Conservation (phyloP, 805 yeast genomes). For the Lipomyces yamadae region DNA sequence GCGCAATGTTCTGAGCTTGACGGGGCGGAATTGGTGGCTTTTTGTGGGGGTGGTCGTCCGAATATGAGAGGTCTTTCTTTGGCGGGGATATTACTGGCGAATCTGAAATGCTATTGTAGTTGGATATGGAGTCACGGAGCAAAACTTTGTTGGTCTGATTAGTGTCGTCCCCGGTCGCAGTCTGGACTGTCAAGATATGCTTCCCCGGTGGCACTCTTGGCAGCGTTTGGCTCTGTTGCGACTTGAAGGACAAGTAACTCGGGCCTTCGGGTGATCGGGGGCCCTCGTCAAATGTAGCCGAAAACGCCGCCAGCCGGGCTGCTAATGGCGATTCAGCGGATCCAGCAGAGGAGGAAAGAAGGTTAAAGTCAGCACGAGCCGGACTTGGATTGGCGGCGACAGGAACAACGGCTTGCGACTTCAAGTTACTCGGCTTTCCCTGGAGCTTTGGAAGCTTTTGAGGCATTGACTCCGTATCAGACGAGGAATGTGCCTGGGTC, state of each 20-base stretch:
- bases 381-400: not conserved
- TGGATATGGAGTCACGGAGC: not conserved
- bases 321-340: conserved; percentile 33
- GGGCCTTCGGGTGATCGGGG: conserved; percentile 25
- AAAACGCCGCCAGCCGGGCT: conserved; percentile 28
- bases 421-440: conserved; percentile 27
- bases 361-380: conserved; percentile 19
- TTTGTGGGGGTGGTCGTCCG: not conserved
- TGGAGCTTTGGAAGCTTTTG: conserved; percentile 33
- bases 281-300: conserved; percentile 30
- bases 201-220: conserved; percentile 1
- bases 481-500: conserved; percentile 3
- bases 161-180: not conserved
- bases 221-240: conserved; percentile 5
- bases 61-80: conserved; percentile 11
- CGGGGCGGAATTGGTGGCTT: conserved; percentile 30
- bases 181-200: not conserved
- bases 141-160: not conserved
- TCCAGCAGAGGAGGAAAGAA: conserved; percentile 30
- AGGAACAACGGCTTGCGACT: conserved; percentile 16
- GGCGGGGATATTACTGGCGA: not conserved
- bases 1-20: conserved; percentile 15
- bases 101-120: conserved; percentile 16
- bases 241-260: conserved; percentile 17
- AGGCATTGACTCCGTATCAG: not conserved